Evolutionary conservation across 805 yeast genomes (phyloP), one percentile per base, ranked within the genome.

Genomic region (Candida sakaeoensis): DNA sequence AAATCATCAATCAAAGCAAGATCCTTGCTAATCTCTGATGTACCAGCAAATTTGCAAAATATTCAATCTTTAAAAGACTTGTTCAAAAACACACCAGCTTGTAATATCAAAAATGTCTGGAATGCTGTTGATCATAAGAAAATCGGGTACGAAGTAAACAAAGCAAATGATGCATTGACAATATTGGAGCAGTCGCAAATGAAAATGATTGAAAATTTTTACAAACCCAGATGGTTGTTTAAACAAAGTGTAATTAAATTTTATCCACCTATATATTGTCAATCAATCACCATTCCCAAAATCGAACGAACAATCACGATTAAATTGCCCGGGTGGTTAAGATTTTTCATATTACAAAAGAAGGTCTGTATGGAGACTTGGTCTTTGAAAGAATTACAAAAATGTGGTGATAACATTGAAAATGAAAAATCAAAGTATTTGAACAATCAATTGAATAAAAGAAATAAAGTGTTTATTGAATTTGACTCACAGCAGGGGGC

Each of bases 401-500:
- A 39, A 23, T 34, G 46, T 16, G 48, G 46, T 24, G 18, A 34
- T 19, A 19, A 15, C n/a, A 45, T 61, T 5, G 62, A 57, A 12
- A 37, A 26, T 17, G 52, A 47, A 43, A 57, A 56, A 42, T 31
- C 32, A 12, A 23, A 33, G 3, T 36, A 52, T 23, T 32, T 52
- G 1, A 42, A 52, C 6, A 61, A 50, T 10, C 42, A 49, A 18
- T 53, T 56, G 23, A 42, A 36, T 7, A 58, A 54, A 24, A 48
- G 51, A 41, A 67, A 68, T 37, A 77, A 74, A 42, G 75, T 77
- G 0, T 82, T 89, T 46, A 62, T 89, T 14, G 75, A 76, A 49
- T 88, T 89, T 55, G 64, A 71, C 23, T 64, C 70, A 5, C 75
- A 75, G 24, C 50, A 68, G 3, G 75, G 80, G 1, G 82, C 90